Base-by-base conservation (phyloP, 768 basidiomycete genomes). In the Mycena belliarum region DNA sequence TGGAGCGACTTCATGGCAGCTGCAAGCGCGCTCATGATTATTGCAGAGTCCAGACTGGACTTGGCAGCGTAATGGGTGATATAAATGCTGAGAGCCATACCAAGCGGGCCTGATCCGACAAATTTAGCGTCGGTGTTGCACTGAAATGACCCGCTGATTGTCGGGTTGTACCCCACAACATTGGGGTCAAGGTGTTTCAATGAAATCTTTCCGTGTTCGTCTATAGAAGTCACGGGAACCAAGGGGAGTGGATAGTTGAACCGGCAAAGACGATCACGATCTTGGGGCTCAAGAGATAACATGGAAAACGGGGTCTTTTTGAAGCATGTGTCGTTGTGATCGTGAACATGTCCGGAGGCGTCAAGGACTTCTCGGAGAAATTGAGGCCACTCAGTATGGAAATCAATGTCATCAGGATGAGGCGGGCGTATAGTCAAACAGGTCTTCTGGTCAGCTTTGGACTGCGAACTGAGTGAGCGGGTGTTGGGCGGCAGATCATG, bases 121-220 rank as follows among this genome's bases (percentile, higher is more conserved):
- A 61, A 64, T 52, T 61, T 64, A 2, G 38, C 41, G 21, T 64
- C 59, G 6, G 59, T 58, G 25, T 64, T 64, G 43, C 63, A 64
- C 18, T 60, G 59, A 20, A 57, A 55, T 6, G 40, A 43, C 5
- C 59, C 37, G 24, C 50, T 48, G 24, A 58, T n/a, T n/a, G n/a
- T n/a, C n/a, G n/a, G n/a, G n/a, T n/a, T n/a, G n/a, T n/a, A n/a
- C n/a, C n/a, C n/a, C 5, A 64, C 63, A 23, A 61, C 52, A 2
- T 15, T 16, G n/a, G 14, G 37, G 44, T 61, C 15, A 2, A 15
- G 6, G 0, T 52, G 59, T 33, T 58, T 57, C 38, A 54, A 18
- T 6, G 45, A 33, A 7, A 64, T 54, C 23, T 55, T 60, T 5
- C 63, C 63, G 37, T 64, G 41, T 33, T 33, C 32, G 15, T 33